Percentiles rank a stretch among this genome's conserved stretches.
phyloP scores from a whole-genome alignment of 768 basidiomycete genomes.

The Serendipita indica region DNA sequence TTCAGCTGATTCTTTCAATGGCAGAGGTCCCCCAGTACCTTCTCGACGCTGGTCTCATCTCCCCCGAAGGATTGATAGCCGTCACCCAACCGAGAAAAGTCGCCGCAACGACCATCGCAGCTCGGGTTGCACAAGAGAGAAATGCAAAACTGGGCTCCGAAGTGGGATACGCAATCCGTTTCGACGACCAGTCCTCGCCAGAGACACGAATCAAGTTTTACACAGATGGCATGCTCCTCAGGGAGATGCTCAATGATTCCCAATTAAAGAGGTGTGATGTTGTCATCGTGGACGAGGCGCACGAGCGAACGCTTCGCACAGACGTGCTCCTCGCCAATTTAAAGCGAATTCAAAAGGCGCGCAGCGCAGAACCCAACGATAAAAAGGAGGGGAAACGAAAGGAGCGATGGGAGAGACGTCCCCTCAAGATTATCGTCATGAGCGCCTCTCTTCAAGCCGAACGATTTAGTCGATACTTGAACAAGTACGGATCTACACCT shows the following conservation, averaged over 20 bases:
- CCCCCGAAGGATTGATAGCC: slow-evolving; percentile 60
- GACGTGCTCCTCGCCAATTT: slow-evolving; percentile 86
- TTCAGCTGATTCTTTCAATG: neutral
- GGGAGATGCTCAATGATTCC: slow-evolving; percentile 73
- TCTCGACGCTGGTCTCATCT: slow-evolving; percentile 58
- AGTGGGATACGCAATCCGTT: slow-evolving; percentile 92
- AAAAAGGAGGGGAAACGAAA: slow-evolving; percentile 32
- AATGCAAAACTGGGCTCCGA: slow-evolving; percentile 51
- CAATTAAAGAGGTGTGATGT: slow-evolving; percentile 70
- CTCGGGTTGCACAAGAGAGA: slow-evolving; percentile 78
- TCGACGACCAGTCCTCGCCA: slow-evolving; percentile 63
- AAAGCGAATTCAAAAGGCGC: slow-evolving; percentile 56
- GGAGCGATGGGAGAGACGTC: slow-evolving; percentile 27
- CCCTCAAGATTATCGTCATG: slow-evolving; percentile 91
- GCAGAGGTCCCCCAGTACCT: slow-evolving; percentile 94
- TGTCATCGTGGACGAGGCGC: slow-evolving; percentile 90
- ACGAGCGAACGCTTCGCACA: slow-evolving; percentile 88
- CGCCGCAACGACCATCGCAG: slow-evolving; percentile 87
- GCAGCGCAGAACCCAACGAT: slow-evolving; percentile 34
- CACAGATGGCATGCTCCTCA: slow-evolving; percentile 95
- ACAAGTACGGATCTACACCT: slow-evolving; percentile 33
- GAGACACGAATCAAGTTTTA: slow-evolving; percentile 87
- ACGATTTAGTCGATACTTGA: slow-evolving; percentile 80
- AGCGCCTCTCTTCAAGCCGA: slow-evolving; percentile 94
- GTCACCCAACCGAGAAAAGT: slow-evolving; percentile 93